Base-by-base conservation (phyloP, 805 yeast species). In the Kodamaea nitidulidarum region DNA sequence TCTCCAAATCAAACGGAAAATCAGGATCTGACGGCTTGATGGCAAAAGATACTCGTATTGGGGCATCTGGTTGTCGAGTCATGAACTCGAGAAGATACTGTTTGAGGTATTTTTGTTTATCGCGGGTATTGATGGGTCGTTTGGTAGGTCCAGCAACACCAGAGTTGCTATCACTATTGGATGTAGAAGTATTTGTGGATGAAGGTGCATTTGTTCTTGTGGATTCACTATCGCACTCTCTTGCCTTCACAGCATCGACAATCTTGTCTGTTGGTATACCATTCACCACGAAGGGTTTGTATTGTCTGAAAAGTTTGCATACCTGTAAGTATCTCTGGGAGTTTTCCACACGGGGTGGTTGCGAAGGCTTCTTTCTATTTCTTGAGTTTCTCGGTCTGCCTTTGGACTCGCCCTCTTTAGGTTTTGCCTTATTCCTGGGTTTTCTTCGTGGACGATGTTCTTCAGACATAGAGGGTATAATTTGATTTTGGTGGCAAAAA, bases 1-100 rank as follows among this genome's bases (percentile, higher is more conserved):
- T 49, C 2, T 70, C 71, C 21, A 84, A 56, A 39, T 80, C 87
- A 51, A 69, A 83, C 0, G 88, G 83, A 52, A 84, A 84, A 32
- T 82, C 84, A 0, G 88, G 88, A 52, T 82, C 90, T 0, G 81
- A 67, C 0, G 90, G 90, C 15, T 48, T 51, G 33, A 78, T 42
- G 22, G 66, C 45, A 44, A 77, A 67, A 10, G 76, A 65, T 11
- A 77, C 38, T 42, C 74, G 73, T 4, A 71, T 48, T 20, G 38
- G 32, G 2, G 39, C 35, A 5, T 45, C 47, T 1, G 59, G 55
- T 15, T 52, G 51, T 8, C 45, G 46, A n/a, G 40, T 42, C 18
- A 58, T 47, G 43, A 58, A 63, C 42, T 56, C 56, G 24, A 55
- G 63, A 56, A 60, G 20, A 55, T 63, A 15, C 44, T 65, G 29